These are phyloP conservation scores for Candida xyloterini DNA, from an alignment of 805 yeast genomes.

Conservation along the genomic window DNA sequence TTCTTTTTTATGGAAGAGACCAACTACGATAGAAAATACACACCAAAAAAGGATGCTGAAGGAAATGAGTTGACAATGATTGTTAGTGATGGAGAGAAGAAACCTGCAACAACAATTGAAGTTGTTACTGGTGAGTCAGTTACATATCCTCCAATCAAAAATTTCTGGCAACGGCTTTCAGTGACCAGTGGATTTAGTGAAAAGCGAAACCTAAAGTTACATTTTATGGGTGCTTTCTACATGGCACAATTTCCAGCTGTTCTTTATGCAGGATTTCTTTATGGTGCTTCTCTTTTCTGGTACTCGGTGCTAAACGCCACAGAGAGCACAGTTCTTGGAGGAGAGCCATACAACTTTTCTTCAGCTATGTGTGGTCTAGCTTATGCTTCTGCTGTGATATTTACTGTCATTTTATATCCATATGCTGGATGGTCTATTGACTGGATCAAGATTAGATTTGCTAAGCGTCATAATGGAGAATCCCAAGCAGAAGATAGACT, in stretches of 20 bases:
- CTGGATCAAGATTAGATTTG: conserved; percentile 45
- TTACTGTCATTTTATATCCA: conserved; percentile 41
- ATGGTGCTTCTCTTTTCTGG: conserved; percentile 49
- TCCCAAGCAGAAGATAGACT: conserved; percentile 58
- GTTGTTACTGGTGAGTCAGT: conserved; percentile 18
- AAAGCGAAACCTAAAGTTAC: conserved; percentile 28
- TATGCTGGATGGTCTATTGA: conserved; percentile 51
- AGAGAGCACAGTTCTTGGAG: conserved; percentile 40
- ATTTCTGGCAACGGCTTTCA: conserved; percentile 43
- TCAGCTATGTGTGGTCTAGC: conserved; percentile 48
- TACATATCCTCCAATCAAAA: conserved; percentile 31
- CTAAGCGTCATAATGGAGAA: conserved; percentile 48
- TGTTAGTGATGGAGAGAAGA: conserved; percentile 19
- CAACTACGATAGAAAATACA: conserved; percentile 30
- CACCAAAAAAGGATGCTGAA: conserved; percentile 28
- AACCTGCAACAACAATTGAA: background rate
- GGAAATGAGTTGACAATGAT: conserved; percentile 23
- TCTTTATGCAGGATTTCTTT: conserved; percentile 56
- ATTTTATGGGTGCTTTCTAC: conserved; percentile 37
- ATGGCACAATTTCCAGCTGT: conserved; percentile 51
- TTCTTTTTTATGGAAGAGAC: conserved; percentile 56
- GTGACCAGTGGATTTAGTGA: conserved; percentile 37
- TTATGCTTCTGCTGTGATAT: conserved; percentile 51
- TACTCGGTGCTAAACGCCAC: conserved; percentile 50
- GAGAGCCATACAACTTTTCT: conserved; percentile 50